Evolutionary conservation across 1,139 yeast genomes (phyloP).

Genomic region (Kurtzmaniella quercitrusa): DNA sequence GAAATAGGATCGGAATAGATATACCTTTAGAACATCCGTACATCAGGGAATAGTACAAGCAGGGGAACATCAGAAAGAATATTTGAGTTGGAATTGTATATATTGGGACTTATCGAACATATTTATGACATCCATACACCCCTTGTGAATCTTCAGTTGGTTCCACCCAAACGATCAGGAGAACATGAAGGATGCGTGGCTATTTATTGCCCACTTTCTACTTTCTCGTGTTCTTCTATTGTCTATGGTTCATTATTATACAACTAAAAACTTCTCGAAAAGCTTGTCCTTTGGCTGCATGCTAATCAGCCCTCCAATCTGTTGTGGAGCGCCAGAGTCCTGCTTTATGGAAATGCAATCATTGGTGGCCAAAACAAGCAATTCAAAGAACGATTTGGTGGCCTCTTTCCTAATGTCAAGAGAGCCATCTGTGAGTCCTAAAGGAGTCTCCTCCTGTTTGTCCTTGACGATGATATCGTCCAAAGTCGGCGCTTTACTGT

Average conservation of each 20-base stretch:
- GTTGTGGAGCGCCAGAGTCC: constrained; percentile 20
- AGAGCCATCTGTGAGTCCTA: constrained; percentile 21
- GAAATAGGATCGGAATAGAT: too few relatives aligned
- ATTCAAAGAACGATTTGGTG: constrained; percentile 73
- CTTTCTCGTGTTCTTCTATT: not conserved
- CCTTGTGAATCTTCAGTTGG: too few relatives aligned
- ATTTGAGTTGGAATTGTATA: too few relatives aligned
- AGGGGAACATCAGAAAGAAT: too few relatives aligned
- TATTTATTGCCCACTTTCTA: too few relatives aligned
- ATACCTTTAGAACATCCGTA: too few relatives aligned
- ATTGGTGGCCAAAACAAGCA: constrained; percentile 76
- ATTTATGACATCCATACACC: too few relatives aligned
- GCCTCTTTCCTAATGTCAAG: constrained; percentile 54
- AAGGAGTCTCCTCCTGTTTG: constrained; percentile 19
- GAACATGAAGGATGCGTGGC: too few relatives aligned
- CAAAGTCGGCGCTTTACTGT: constrained; percentile 14
- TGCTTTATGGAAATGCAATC: constrained; percentile 68
- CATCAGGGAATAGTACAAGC: too few relatives aligned
- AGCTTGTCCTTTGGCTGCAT: constrained; percentile 50
- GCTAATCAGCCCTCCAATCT: constrained; percentile 56
- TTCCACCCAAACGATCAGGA: too few relatives aligned
- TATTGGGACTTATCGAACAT: too few relatives aligned
- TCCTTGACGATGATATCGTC: constrained; percentile 31
- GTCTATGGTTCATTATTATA: not conserved
- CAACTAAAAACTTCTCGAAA: constrained; percentile 34